Evolutionary conservation across 1,139 yeast species (phyloP).

Genomic region (Protomyces inundatus): DNA sequence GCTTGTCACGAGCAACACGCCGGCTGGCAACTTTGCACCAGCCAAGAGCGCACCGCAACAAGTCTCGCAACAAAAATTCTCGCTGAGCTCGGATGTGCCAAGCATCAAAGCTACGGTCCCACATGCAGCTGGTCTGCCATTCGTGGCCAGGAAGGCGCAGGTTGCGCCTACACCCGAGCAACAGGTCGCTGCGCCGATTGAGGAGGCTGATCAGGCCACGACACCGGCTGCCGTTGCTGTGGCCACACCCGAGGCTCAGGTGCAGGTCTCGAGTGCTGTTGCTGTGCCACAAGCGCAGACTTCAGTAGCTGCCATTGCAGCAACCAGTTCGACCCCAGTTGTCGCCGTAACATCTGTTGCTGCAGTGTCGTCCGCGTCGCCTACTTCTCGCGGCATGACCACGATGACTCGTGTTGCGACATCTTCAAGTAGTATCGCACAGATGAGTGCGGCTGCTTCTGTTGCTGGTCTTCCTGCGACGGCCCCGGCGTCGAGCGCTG

Average conservation of each 20-base stretch:
- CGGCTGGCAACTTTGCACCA: not conserved
- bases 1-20: not conserved
- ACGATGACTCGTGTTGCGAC: no score
- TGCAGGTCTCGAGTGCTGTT: not conserved
- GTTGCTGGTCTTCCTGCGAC: no score
- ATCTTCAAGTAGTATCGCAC: no score
- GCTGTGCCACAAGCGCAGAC: not conserved
- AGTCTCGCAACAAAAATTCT: not conserved
- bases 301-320: not conserved
- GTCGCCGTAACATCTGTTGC: no score
- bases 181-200: not conserved
- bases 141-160: not conserved
- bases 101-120: not conserved
- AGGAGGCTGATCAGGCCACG: not conserved
- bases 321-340: not conserved
- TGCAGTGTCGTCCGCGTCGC: no score
- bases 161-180: not conserved
- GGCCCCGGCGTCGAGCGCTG: no score
- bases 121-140: not conserved
- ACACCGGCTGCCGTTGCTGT: not conserved
- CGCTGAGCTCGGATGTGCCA: not conserved
- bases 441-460: no score
- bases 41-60: not conserved
- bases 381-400: no score
- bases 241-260: not conserved